Conservation (phyloP, 2,329 filamentous ascomycete genomes). For the Fusarium coicis region DNA sequence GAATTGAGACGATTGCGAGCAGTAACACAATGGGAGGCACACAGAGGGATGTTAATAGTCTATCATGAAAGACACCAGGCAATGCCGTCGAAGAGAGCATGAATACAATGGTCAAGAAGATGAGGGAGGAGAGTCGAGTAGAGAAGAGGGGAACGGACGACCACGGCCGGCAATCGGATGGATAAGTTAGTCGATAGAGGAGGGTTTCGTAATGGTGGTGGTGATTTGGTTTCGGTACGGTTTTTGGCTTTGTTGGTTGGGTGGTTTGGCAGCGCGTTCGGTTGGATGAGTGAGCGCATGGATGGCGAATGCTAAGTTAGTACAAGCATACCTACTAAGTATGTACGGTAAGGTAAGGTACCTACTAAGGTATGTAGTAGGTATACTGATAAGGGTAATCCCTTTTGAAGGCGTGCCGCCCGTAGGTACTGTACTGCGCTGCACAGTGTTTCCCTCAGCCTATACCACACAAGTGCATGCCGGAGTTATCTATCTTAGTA, state of each 20-base stretch:
- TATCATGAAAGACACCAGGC: slow-evolving; percentile 3
- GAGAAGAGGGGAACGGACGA: slow-evolving; percentile 33
- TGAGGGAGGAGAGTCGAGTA: slow-evolving; percentile 10
- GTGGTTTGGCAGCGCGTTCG: slow-evolving; percentile 1
- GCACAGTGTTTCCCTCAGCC: slow-evolving; percentile 13
- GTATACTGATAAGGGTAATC: slow-evolving; percentile 38
- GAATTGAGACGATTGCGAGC: slow-evolving; percentile 7
- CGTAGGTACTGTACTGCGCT: background rate
- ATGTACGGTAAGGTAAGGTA: background rate
- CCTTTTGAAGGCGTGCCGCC: background rate
- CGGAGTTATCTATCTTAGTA: background rate
- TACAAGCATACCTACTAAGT: too few relatives aligned
- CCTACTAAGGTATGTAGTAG: background rate
- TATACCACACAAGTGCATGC: slow-evolving; percentile 5
- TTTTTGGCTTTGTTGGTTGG: slow-evolving; percentile 26
- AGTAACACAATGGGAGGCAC: slow-evolving; percentile 3
- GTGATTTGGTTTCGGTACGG: slow-evolving; percentile 34
- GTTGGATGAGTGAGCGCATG: background rate
- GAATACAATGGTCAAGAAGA: slow-evolving; percentile 18
- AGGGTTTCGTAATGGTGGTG: slow-evolving; percentile 22
- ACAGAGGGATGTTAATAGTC: slow-evolving; percentile 6
- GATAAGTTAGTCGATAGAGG: slow-evolving; percentile 7
- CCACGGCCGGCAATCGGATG: slow-evolving; percentile 30
- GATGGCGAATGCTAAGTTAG: slow-evolving; percentile 34
- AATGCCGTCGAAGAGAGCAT: slow-evolving; percentile 10